Conservation (phyloP, 2,329 filamentous ascomycete species). For the Alternaria sp. region DNA sequence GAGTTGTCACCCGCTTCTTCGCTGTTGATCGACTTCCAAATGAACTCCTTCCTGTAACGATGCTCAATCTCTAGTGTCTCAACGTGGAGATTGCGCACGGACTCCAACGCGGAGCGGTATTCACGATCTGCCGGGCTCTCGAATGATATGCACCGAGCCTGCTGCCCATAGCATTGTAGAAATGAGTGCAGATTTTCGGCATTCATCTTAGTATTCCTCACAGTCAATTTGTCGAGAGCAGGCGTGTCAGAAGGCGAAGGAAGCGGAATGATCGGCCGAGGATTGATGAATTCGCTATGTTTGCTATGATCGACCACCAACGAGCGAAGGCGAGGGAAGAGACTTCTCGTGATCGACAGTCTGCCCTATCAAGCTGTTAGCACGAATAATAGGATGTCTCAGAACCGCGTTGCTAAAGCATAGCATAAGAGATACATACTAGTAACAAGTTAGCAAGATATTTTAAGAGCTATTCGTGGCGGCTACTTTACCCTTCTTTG, state of each 20-base stretch:
- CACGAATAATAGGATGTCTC: background rate
- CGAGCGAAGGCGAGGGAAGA: background rate
- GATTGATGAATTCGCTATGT: background rate
- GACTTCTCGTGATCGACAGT: background rate
- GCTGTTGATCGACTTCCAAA: background rate
- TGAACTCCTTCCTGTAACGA: background rate
- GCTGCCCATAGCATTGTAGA: background rate
- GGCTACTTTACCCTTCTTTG: background rate
- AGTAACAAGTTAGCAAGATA: background rate
- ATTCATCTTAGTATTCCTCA: background rate
- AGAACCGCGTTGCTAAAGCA: background rate
- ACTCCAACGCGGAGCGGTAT: background rate
- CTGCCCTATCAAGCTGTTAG: background rate
- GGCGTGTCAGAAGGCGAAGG: background rate
- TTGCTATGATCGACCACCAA: background rate
- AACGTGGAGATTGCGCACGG: background rate
- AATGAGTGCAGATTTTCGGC: background rate
- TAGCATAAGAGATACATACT: background rate
- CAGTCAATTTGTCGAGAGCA: background rate
- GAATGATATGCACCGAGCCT: background rate
- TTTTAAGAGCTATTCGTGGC: background rate
- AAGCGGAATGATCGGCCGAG: background rate
- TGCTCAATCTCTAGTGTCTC: background rate
- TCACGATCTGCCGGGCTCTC: background rate
- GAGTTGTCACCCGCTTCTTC: background rate